A percentile compares a stretch with the other conserved stretches of the same genome.
These are phyloP conservation scores for Pichia sp. DNA, from an alignment of 1,139 yeast species.

Conservation along the genomic window DNA sequence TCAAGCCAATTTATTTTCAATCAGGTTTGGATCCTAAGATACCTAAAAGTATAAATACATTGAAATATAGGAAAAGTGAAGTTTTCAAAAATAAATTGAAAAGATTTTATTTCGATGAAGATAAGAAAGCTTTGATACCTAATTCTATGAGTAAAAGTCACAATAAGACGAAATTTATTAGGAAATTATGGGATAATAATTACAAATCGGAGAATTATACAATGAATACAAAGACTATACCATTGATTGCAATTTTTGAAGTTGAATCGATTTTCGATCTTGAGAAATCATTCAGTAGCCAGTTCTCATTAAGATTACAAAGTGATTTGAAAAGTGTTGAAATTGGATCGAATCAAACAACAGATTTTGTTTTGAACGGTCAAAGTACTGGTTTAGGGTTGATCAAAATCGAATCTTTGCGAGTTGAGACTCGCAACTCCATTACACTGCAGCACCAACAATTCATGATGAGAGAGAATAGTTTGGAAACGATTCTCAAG, in stretches of 20 bases:
- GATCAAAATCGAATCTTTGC: constrained; percentile 11
- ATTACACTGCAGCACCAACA: constrained; percentile 3
- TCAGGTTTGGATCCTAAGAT: constrained; percentile 8
- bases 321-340: constrained; percentile 6
- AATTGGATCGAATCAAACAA: constrained; percentile 4
- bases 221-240: constrained; percentile 11
- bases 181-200: constrained; percentile 19
- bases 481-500: neutral
- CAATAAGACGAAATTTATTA: constrained; percentile 17
- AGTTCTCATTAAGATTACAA: constrained; percentile 2
- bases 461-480: constrained; percentile 1
- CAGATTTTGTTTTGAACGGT: constrained; percentile 14
- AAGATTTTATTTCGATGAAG: constrained; percentile 15
- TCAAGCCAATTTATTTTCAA: constrained; percentile 8
- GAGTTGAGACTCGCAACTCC: constrained; percentile 3
- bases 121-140: constrained; percentile 14
- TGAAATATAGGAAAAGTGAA: constrained; percentile 1
- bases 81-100: constrained; percentile 18
- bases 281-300: constrained; percentile 7
- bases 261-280: constrained; percentile 4
- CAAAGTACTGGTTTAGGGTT: constrained; percentile 14
- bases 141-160: constrained; percentile 17
- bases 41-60: neutral
- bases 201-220: constrained; percentile 15
- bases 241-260: constrained; percentile 4